These are phyloP conservation scores for Berberis thunbergii DNA, from an alignment of 164 flowering plant species.

Conservation along the genomic window DNA sequence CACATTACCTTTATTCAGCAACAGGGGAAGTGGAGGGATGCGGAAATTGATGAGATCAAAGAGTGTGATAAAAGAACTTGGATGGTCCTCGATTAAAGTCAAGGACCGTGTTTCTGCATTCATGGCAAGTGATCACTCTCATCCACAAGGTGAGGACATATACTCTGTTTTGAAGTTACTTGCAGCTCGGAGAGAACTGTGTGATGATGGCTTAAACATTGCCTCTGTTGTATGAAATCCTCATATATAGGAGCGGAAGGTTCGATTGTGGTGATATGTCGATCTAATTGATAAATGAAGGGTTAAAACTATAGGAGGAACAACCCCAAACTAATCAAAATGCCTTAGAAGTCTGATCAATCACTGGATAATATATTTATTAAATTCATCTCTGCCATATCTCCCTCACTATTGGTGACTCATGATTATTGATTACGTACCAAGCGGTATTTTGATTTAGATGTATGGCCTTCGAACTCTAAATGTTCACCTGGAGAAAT, in stretches of 20 bases:
- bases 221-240: neutral
- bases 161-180: constrained; percentile 1
- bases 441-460: no score
- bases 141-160: constrained; percentile 1
- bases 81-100: neutral
- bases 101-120: neutral
- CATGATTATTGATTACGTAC: no score
- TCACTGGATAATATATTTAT: no score
- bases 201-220: constrained; percentile 2
- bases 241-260: neutral
- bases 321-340: no score
- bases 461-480: no score
- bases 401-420: no score
- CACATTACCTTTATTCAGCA: neutral
- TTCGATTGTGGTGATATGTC: no score
- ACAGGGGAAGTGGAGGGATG: neutral
- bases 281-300: no score
- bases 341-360: no score
- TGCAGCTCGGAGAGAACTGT: neutral
- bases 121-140: neutral
- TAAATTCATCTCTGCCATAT: no score
- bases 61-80: neutral
- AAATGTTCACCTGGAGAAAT: no score
- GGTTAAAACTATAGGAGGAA: no score
- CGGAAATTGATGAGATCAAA: neutral